Base-by-base conservation (phyloP, 306 rosid species). In the Prinsepia uniflora region DNA sequence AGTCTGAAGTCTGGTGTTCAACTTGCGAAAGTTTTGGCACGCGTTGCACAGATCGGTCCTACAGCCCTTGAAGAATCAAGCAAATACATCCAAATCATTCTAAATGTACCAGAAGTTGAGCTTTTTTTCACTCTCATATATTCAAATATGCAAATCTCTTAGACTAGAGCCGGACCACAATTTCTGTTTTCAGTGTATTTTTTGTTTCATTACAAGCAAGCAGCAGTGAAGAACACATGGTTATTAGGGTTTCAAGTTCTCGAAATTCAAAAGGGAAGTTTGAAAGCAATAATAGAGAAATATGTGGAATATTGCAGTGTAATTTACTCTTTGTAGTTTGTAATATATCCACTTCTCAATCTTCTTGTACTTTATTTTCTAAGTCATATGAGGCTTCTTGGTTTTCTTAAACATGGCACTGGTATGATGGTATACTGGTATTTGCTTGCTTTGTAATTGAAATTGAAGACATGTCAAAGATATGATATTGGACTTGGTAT, bases 91-190 rank as follows among this genome's bases (percentile, higher is more conserved):
- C 84, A 84, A 78, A 72, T 75, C 69, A 81, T 91, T 65, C 76
- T 63, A 70, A 79, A 72, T 39, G 76, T 78, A 75, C 90, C 84
- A 60, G 96, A 95, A 80, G 91, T 91, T 65, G 96, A 89, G 80
- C 81, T 81, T 72, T 91, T 95, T 75, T 88, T 87, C 87, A 86
- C 97, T 74, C 86, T 84, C 79, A 87, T 95, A 76, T 95, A 95
- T 80, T 81, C 99, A 68, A 86, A 85, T 43, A 79, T 86, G 81
- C 83, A 87, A 50, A 58, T 72, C 77, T 79, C 84, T 4, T 77
- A 84, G 80, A 54, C 40, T 53, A 79, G 84, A 78, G 54, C 65
- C 72, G 63, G 80, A 68, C 64, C 74, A 53, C 45, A 39, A 36
- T 45, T 69, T 68, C 68, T 64, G 79, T 72, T 72, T 80, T 67